A percentile compares a stretch with the other conserved stretches of the same genome.
Evolutionary conservation across 148 eudicot genomes (phyloP).

Genomic region (Bassia scoparia): DNA sequence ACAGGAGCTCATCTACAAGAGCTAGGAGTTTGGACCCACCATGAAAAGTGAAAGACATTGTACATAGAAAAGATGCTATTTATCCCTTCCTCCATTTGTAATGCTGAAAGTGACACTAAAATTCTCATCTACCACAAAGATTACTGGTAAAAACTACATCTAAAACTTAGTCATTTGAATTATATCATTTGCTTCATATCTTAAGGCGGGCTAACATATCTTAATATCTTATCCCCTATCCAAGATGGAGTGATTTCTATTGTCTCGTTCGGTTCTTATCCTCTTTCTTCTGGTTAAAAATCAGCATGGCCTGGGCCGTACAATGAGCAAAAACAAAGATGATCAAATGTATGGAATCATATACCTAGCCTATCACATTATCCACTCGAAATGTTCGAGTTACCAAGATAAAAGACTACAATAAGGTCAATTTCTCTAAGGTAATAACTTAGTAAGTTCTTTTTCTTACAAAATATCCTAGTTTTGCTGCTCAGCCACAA

Average conservation of each 20-base stretch:
- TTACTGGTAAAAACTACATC: constrained; percentile 13
- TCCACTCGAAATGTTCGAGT: no score
- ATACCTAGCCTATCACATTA: constrained; percentile 4
- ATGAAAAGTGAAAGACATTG: neutral
- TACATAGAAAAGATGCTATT: constrained; percentile 2
- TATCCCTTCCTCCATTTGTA: neutral
- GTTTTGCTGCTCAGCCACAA: neutral
- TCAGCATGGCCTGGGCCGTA: constrained; percentile 19
- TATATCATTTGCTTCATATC: neutral
- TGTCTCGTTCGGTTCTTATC: constrained; percentile 28
- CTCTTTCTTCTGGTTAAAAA: constrained; percentile 28
- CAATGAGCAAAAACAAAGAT: constrained; percentile 14
- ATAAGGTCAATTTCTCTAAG: neutral
- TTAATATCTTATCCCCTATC: constrained; percentile 32
- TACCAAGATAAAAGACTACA: neutral
- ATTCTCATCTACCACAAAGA: constrained; percentile 20
- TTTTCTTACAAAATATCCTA: neutral
- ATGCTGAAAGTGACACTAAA: constrained; percentile 26
- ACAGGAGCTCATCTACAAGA: constrained; percentile 28
- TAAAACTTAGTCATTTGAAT: constrained; percentile 18
- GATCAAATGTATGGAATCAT: constrained; percentile 1
- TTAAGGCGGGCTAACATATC: constrained; percentile 27
- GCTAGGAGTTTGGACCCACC: constrained; percentile 21
- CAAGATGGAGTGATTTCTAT: constrained; percentile 26
- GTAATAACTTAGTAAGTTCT: neutral